These are phyloP conservation scores for Cymodocea nodosa DNA, from an alignment of 116 monocot genomes.

Conservation along the genomic window DNA sequence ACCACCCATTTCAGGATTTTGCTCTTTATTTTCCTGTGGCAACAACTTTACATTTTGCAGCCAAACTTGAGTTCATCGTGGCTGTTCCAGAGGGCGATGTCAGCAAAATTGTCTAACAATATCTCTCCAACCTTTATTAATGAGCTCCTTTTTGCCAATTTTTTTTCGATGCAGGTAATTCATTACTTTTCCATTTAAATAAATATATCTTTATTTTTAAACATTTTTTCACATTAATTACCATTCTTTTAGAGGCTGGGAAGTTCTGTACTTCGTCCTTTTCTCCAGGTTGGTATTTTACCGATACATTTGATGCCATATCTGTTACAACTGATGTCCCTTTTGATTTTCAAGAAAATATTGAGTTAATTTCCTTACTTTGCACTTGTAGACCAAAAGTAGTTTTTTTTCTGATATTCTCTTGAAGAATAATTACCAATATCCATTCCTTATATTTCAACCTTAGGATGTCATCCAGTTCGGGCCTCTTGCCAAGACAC, in stretches of 20 bases:
- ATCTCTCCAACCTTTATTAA: constrained; percentile 72
- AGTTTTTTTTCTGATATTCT: neutral
- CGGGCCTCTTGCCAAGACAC: constrained; percentile 77
- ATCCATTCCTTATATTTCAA: neutral
- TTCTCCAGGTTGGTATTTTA: constrained; percentile 57
- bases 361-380: neutral
- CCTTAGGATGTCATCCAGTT: constrained; percentile 94
- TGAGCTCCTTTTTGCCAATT: constrained; percentile 80
- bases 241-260: constrained; percentile 61
- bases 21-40: neutral
- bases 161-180: constrained; percentile 73
- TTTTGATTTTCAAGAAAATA: neutral
- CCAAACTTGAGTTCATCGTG: constrained; percentile 95
- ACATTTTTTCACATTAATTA: neutral
- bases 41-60: constrained; percentile 25
- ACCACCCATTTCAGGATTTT: neutral
- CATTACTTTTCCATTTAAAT: neutral
- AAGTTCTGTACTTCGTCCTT: constrained; percentile 65
- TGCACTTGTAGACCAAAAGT: neutral
- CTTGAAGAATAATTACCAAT: neutral
- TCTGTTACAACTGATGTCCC: neutral
- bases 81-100: constrained; percentile 98
- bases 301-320: neutral
- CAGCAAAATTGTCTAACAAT: constrained; percentile 28
- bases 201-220: neutral